These are phyloP conservation scores for Rhizophora mangle DNA, from an alignment of 345 rosid genomes.

Conservation along the genomic window DNA sequence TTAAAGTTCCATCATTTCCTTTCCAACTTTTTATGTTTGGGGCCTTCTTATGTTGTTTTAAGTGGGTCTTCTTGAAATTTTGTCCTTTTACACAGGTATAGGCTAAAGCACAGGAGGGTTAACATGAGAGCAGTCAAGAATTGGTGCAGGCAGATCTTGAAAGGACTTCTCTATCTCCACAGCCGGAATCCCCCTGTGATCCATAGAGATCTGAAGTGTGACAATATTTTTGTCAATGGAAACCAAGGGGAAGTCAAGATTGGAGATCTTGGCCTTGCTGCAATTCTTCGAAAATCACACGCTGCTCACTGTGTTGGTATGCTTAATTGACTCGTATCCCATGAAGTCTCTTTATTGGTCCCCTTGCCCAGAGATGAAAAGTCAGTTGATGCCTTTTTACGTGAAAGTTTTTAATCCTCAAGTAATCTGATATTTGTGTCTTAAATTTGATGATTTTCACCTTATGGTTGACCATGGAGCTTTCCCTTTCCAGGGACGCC, in stretches of 20 bases:
- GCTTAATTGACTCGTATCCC: conserved; percentile 13
- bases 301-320: conserved; percentile 95
- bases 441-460: conserved; percentile 6
- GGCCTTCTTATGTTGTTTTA: conserved; percentile 7
- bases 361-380: conserved; percentile 1
- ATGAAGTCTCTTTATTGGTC: not conserved
- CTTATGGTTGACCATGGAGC: not conserved
- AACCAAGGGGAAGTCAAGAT: conserved; percentile 97
- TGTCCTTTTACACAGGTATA: conserved; percentile 44
- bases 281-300: conserved; percentile 74
- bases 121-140: conserved; percentile 90
- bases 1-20: conserved; percentile 6
- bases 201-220: conserved; percentile 96
- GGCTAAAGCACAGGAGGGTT: conserved; percentile 84
- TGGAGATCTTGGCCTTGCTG: conserved; percentile 97
- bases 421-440: not conserved
- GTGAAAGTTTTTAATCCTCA: not conserved
- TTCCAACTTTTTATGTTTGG: conserved; percentile 13
- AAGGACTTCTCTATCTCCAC: conserved; percentile 82
- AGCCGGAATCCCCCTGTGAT: conserved; percentile 88
- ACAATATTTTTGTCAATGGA: conserved; percentile 88
- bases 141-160: conserved; percentile 96
- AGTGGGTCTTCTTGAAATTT: conserved; percentile 3
- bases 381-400: not conserved
- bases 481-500: conserved; percentile 73